Base-by-base conservation (phyloP, 352 stramenopile species). In the Phytopythium aichiense region DNA sequence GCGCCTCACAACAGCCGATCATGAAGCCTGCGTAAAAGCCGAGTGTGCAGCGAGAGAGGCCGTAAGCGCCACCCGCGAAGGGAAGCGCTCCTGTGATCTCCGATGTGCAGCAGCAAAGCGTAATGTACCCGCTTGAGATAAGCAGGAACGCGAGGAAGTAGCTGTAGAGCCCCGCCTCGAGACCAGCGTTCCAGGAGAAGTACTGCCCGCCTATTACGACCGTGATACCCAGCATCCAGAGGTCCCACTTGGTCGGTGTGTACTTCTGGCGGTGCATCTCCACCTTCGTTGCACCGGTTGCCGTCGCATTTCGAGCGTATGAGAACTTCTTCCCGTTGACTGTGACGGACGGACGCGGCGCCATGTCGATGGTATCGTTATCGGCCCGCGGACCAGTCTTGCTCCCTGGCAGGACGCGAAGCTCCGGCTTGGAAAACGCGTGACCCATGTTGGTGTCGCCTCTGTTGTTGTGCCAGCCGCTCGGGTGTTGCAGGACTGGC, bases 191-290 rank as follows among this genome's bases (percentile, higher is more conserved):
- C 77, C 77, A 87, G 11, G 60, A 68, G 46, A 87, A 77, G 53
- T 79, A 83, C 58, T 87, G 74, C 11, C 74, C 77, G 1, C 74
- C 77, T 18, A 87, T 73, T 46, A 83, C 77, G 33, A 84, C 78
- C 1, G 74, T 81, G 46, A 87, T 77, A 5, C 77, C 77, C 9
- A 87, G 67, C 30, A 81, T 62, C 60, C 65, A 84, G 37, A 87
- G 61, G 58, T 76, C 70, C 64, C 58, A 77, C 54, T 73, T 75
- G 2, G 58, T 54, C 20, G 61, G 68, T 40, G 67, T 63, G 57
- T 76, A 73, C 15, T 67, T 58, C 12, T 15, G 31, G 33, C 5
- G 4, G 16, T 33, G 25, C 6, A n/a, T 28, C 25, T 45, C 38
- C 7, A 45, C 5, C 35, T 53, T 40, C 3, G 56, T 13, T 33